A percentile compares a stretch with the other conserved stretches of the same genome.
Conservation (phyloP, 2,329 filamentous ascomycete genomes). For the Ophiostoma ulmi region DNA sequence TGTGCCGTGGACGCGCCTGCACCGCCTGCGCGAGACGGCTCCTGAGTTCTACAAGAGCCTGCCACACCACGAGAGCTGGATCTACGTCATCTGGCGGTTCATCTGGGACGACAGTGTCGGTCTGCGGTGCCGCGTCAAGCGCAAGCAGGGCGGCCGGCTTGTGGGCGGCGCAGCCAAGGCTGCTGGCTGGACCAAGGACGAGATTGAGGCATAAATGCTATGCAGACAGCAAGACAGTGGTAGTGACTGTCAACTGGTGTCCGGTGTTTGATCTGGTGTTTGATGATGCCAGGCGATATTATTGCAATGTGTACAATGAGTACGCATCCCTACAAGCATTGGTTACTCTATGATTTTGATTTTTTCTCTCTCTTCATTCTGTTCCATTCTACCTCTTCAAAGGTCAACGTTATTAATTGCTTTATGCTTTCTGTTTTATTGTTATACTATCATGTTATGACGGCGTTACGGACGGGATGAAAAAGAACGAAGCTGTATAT, state of each 20-base stretch:
- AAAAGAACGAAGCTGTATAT: neutral
- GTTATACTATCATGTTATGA: neutral
- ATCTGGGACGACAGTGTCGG: conserved; percentile 86
- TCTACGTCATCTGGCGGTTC: conserved; percentile 91
- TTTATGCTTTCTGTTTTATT: neutral
- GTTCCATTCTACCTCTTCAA: neutral
- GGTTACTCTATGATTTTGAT: neutral
- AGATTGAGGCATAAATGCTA: conserved; percentile 53
- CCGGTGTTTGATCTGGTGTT: neutral
- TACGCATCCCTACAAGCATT: neutral
- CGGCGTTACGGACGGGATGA: neutral
- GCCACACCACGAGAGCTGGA: conserved; percentile 85
- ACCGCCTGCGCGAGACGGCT: conserved; percentile 70
- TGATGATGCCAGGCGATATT: neutral
- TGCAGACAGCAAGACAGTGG: neutral
- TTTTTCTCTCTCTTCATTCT: neutral
- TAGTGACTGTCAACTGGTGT: neutral
- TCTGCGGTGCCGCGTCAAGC: conserved; percentile 87
- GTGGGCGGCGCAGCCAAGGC: conserved; percentile 50
- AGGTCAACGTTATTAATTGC: neutral
- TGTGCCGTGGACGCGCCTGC: conserved; percentile 86
- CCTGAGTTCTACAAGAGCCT: conserved; percentile 87
- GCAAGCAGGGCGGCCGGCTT: conserved; percentile 66
- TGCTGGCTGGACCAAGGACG: conserved; percentile 60
- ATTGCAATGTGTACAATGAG: neutral